Percentiles rank a stretch among this genome's conserved stretches.
These are phyloP conservation scores for Paecilomyces formosus DNA, from an alignment of 2,329 filamentous ascomycete genomes.

Conservation along the genomic window DNA sequence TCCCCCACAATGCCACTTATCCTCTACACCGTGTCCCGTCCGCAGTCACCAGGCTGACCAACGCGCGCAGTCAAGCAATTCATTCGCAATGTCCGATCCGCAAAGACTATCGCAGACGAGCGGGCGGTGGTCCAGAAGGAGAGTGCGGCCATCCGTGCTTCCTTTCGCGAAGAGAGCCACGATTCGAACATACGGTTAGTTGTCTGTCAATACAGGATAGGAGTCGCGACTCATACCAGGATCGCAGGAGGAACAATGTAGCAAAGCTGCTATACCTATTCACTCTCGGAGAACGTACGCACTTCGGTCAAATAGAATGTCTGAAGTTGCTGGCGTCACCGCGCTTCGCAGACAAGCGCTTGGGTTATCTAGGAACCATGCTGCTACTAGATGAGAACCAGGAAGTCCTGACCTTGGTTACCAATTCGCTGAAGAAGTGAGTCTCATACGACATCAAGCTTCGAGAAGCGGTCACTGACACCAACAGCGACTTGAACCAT, in stretches of 20 bases:
- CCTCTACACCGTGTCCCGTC: not conserved
- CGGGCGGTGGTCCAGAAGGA: conserved; percentile 98
- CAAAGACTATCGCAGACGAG: conserved; percentile 98
- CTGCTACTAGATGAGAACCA: conserved; percentile 95
- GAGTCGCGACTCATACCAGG: conserved; percentile 12
- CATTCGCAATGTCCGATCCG: conserved; percentile 96
- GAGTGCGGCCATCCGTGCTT: conserved; percentile 93
- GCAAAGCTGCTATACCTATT: conserved; percentile 97
- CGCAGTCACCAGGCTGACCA: conserved; percentile 3
- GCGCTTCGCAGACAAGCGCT: conserved; percentile 92
- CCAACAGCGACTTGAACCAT: conserved; percentile 77
- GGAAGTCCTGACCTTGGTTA: conserved; percentile 92
- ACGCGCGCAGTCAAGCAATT: conserved; percentile 82
- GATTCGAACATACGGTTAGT: conserved; percentile 81
- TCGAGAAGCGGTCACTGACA: conserved; percentile 24
- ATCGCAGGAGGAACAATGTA: conserved; percentile 86
- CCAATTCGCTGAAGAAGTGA: conserved; percentile 96
- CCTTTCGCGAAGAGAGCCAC: conserved; percentile 93
- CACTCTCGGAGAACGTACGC: conserved; percentile 91
- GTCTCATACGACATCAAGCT: conserved; percentile 12
- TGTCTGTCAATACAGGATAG: not conserved
- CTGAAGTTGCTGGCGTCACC: conserved; percentile 94
- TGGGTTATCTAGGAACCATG: conserved; percentile 95
- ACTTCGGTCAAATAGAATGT: conserved; percentile 99
- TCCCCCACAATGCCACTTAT: conserved; percentile 10